Conservation (phyloP, 192 early-diverging fungal species). For the Diversispora eburnea region DNA sequence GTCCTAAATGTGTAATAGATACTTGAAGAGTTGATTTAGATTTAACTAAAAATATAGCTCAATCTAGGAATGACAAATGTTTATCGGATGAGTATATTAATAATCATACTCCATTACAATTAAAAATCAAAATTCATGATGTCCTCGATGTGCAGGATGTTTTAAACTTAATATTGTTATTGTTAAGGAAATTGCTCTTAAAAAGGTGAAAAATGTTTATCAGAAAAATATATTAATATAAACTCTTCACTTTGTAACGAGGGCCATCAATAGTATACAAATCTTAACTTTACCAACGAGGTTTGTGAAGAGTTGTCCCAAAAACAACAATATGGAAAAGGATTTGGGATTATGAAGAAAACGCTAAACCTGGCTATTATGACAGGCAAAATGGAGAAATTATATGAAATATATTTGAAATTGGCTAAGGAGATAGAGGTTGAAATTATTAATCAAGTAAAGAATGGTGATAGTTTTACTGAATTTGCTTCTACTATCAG, state of each 20-base stretch:
- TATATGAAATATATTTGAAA: too few relatives aligned
- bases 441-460: too few relatives aligned
- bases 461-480: too few relatives aligned
- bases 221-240: slow-evolving; percentile 20
- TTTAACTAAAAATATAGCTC: slow-evolving; percentile 23
- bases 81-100: slow-evolving; percentile 22
- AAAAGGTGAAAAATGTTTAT: slow-evolving; percentile 18
- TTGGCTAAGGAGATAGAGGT: too few relatives aligned
- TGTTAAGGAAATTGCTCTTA: slow-evolving; percentile 23
- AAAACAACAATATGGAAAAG: too few relatives aligned
- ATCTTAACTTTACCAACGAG: too few relatives aligned
- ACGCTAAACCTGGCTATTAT: too few relatives aligned
- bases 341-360: too few relatives aligned
- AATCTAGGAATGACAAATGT: slow-evolving; percentile 19
- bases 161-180: slow-evolving; percentile 15
- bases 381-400: too few relatives aligned
- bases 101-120: slow-evolving; percentile 17
- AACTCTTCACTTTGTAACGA: neutral
- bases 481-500: too few relatives aligned
- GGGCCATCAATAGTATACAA: neutral
- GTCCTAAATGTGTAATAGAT: slow-evolving; percentile 17
- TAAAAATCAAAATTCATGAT: slow-evolving; percentile 25
- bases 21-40: neutral
- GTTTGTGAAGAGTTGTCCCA: too few relatives aligned
- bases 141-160: slow-evolving; percentile 10